phyloP scores from a whole-genome alignment of 257 asterid species.

The Fraxinus anomala region DNA sequence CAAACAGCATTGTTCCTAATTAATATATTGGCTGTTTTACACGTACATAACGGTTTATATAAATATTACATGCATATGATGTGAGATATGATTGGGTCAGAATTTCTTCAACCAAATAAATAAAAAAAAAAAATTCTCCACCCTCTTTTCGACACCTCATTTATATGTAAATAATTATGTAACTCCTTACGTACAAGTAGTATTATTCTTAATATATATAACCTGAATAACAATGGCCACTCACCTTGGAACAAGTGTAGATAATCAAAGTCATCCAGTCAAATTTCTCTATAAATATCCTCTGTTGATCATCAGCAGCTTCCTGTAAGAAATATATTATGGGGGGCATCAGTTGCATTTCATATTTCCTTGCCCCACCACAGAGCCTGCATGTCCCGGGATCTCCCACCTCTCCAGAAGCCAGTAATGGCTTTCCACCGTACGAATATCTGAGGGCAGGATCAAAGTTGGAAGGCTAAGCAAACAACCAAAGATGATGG shows the following conservation, averaged over 20 bases:
- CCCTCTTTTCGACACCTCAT: no score
- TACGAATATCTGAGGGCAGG: conserved; percentile 59
- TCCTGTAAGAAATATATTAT: conserved; percentile 73
- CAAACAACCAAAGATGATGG: neutral
- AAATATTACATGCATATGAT: no score
- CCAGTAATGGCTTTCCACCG: conserved; percentile 75
- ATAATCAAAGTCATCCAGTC: conserved; percentile 75
- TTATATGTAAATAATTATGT: no score
- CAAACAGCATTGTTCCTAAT: no score
- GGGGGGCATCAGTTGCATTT: conserved; percentile 93
- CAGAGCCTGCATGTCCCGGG: conserved; percentile 63
- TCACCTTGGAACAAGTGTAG: conserved; percentile 77
- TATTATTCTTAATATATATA: neutral
- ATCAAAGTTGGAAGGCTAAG: neutral
- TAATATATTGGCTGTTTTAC: no score
- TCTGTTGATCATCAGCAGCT: conserved; percentile 51
- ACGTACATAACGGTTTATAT: no score
- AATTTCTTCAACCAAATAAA: no score
- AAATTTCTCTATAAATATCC: conserved; percentile 48
- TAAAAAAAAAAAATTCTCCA: no score
- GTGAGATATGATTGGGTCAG: no score
- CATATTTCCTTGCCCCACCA: conserved; percentile 69
- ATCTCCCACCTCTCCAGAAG: conserved; percentile 45
- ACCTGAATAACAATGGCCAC: conserved; percentile 12
- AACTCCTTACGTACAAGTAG: no score